phyloP scores from a whole-genome alignment of 106 monocot species.

The Platanthera guangdongensis region DNA sequence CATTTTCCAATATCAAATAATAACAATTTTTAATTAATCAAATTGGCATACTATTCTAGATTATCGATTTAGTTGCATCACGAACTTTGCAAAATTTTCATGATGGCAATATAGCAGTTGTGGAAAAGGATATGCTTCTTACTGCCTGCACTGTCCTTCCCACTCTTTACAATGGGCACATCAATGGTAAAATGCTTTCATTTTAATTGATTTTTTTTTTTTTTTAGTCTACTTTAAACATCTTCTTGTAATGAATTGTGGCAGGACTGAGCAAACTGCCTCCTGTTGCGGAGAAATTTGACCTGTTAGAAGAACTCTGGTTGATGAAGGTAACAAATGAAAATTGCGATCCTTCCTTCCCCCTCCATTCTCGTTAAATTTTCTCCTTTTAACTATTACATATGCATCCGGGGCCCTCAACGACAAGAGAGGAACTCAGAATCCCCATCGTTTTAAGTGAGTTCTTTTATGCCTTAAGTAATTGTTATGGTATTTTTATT shows the following conservation, averaged over 20 bases:
- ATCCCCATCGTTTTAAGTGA: not conserved
- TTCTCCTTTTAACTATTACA: not conserved
- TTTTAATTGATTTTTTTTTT: not conserved
- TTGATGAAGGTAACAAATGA: constrained; percentile 43
- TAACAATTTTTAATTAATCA: not conserved
- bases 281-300: constrained; percentile 38
- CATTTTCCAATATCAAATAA: not conserved
- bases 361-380: not conserved
- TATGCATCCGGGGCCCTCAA: too few species aligned
- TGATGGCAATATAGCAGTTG: constrained; percentile 25
- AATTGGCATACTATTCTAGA: constrained; percentile 22
- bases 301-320: constrained; percentile 38
- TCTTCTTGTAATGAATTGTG: constrained; percentile 3
- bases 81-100: constrained; percentile 27
- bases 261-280: constrained; percentile 54
- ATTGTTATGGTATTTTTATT: too few species aligned
- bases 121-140: constrained; percentile 27
- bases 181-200: constrained; percentile 42
- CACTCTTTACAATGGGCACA: constrained; percentile 58
- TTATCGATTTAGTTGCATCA: constrained; percentile 36
- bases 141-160: constrained; percentile 58
- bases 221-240: not conserved
- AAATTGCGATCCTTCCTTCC: constrained; percentile 8
- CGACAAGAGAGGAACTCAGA: too few species aligned
- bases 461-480: not conserved